Conservation (phyloP, 2,329 filamentous ascomycete species). For the Aplosporella prunicola region DNA sequence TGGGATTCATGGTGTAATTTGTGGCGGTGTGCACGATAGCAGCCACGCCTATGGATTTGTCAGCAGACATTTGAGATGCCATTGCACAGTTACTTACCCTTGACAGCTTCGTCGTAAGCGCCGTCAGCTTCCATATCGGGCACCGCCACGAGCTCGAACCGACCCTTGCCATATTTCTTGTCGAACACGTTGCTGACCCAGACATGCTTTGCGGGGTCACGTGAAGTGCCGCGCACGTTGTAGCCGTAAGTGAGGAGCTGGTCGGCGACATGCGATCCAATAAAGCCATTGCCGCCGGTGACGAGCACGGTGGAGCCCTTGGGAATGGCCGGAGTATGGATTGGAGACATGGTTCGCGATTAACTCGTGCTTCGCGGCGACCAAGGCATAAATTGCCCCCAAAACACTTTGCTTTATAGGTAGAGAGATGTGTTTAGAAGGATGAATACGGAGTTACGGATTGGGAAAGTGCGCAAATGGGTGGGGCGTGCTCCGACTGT, state of each 20-base stretch:
- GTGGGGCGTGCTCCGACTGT: no score
- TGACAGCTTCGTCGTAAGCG: conserved; percentile 18
- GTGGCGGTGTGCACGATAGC: conserved; percentile 40
- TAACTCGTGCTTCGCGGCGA: no score
- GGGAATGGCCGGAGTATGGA: background rate
- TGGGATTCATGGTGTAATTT: conserved; percentile 27
- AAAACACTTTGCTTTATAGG: no score
- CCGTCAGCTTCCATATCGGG: conserved; percentile 19
- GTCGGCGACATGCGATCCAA: conserved; percentile 25
- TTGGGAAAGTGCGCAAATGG: no score
- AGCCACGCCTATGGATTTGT: conserved; percentile 28
- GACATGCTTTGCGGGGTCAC: conserved; percentile 18
- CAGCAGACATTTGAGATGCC: no score
- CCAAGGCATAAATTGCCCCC: no score
- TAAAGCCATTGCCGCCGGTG: conserved; percentile 27
- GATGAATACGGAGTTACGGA: no score
- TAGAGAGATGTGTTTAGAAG: no score
- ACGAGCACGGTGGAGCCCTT: conserved; percentile 22
- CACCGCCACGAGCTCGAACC: conserved; percentile 22
- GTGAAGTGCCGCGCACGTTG: conserved; percentile 25
- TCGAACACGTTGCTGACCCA: conserved; percentile 25
- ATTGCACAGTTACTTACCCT: conserved; percentile 17
- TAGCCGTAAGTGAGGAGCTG: conserved; percentile 23
- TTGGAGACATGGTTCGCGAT: background rate
- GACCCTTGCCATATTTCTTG: conserved; percentile 15